Evolutionary conservation across 2,329 filamentous ascomycete genomes (phyloP).

Genomic region (Calcarisporium arbuscula): DNA sequence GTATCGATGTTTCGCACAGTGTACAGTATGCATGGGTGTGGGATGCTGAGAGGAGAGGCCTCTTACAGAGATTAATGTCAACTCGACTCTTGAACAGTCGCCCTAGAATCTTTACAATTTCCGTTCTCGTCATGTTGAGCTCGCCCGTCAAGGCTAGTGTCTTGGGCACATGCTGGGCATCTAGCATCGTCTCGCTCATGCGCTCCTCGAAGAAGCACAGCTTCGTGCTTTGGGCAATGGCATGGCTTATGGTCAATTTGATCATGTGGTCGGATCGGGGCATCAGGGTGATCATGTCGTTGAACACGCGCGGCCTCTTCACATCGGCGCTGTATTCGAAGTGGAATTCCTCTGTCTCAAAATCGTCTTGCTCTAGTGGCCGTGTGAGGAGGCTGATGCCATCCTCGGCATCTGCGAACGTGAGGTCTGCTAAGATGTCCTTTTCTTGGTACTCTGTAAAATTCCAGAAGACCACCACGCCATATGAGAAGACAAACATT

Average conservation of each 20-base stretch:
- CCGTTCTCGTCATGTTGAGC: constrained; percentile 82
- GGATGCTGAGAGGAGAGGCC: not conserved
- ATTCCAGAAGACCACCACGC: constrained; percentile 98
- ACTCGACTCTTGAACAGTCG: constrained; percentile 88
- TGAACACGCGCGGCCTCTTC: constrained; percentile 85
- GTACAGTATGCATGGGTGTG: too few species aligned
- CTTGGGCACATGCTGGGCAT: constrained; percentile 88
- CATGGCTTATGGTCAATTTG: constrained; percentile 94
- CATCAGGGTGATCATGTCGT: constrained; percentile 97
- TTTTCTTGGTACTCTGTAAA: constrained; percentile 95
- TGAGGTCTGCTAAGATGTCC: constrained; percentile 89
- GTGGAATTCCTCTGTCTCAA: constrained; percentile 96
- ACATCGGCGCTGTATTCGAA: constrained; percentile 91
- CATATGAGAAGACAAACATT: constrained; percentile 96
- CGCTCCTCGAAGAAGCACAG: constrained; percentile 92
- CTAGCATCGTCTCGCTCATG: constrained; percentile 90
- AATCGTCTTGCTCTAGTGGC: constrained; percentile 80
- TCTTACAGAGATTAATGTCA: constrained; percentile 92
- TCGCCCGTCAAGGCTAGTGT: constrained; percentile 82
- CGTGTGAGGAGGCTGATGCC: constrained; percentile 64
- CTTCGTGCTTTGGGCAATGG: constrained; percentile 95
- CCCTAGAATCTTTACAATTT: constrained; percentile 89
- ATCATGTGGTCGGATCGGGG: constrained; percentile 96
- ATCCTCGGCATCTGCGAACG: constrained; percentile 69
- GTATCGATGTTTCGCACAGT: not conserved